Conservation (phyloP, 768 basidiomycete genomes). For the Daedaleopsis nitida region DNA sequence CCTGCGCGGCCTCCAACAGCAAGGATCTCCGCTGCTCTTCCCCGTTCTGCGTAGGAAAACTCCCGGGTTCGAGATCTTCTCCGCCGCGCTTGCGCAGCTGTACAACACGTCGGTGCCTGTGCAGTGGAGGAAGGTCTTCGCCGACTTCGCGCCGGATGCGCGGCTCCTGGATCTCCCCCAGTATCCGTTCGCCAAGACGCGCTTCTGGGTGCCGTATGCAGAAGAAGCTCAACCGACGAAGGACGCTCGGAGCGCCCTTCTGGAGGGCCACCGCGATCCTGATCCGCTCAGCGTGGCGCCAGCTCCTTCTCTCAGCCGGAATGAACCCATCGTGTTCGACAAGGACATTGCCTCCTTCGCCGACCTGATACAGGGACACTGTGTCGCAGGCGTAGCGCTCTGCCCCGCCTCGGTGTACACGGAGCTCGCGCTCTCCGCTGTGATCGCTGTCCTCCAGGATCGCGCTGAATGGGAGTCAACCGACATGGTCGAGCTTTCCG, state of each 20-base stretch:
- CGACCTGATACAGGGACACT: slow-evolving; percentile 54
- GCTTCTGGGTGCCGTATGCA: slow-evolving; percentile 57
- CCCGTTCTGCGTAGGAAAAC: slow-evolving; percentile 51
- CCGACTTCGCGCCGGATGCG: slow-evolving; percentile 41
- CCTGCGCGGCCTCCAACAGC: slow-evolving; percentile 37
- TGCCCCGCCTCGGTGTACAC: slow-evolving; percentile 71
- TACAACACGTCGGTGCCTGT: slow-evolving; percentile 45
- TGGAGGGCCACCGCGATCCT: neutral
- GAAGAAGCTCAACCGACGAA: slow-evolving; percentile 25
- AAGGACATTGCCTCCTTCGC: slow-evolving; percentile 49
- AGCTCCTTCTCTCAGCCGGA: slow-evolving; percentile 1
- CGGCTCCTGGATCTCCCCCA: slow-evolving; percentile 55
- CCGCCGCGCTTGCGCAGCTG: slow-evolving; percentile 47
- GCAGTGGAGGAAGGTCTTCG: slow-evolving; percentile 59
- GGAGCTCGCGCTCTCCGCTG: slow-evolving; percentile 53
- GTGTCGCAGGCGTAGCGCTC: slow-evolving; percentile 45
- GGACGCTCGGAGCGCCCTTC: neutral
- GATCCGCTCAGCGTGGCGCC: neutral
- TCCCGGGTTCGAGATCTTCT: slow-evolving; percentile 47
- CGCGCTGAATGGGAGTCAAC: slow-evolving; percentile 30
- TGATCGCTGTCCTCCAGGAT: slow-evolving; percentile 39
- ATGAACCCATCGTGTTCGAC: slow-evolving; percentile 50
- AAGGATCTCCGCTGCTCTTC: slow-evolving; percentile 41
- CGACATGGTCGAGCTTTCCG: slow-evolving; percentile 42
- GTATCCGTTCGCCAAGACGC: slow-evolving; percentile 60